Evolutionary conservation across 169 alveolate genomes (phyloP).

Genomic region (Cryptosporidium viatorum): DNA sequence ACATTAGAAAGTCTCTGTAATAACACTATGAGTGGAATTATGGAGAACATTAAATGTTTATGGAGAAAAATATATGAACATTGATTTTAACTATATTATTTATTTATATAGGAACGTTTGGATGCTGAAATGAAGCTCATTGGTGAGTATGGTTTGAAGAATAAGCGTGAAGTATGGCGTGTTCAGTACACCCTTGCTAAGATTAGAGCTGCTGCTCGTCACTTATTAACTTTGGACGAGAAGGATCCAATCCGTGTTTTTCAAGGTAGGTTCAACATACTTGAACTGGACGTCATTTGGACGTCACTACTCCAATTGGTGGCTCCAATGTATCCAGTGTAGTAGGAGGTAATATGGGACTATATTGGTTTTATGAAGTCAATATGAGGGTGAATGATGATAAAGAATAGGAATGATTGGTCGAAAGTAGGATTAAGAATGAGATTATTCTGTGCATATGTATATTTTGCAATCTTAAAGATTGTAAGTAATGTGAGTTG

Average conservation of each 20-base stretch:
- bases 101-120: constrained; percentile 89
- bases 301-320: not conserved
- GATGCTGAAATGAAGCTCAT: constrained; percentile 95
- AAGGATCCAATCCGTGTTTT: constrained; percentile 95
- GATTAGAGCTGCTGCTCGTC: constrained; percentile 99
- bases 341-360: not conserved
- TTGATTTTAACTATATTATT: not conserved
- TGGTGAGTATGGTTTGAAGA: constrained; percentile 99
- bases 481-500: not conserved
- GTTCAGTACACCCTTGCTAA: constrained; percentile 97
- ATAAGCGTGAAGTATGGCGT: constrained; percentile 99
- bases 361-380: not conserved
- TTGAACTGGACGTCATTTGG: not conserved
- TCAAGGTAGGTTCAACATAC: constrained; percentile 86
- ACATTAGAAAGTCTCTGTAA: not conserved
- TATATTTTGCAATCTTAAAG: not conserved
- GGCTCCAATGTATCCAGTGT: not conserved
- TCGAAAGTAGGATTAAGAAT: not conserved
- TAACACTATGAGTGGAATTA: not conserved
- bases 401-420: not conserved
- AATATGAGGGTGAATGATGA: not conserved
- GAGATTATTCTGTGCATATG: not conserved
- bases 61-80: not conserved
- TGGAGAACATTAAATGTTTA: not conserved
- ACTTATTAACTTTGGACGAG: constrained; percentile 97